These are phyloP conservation scores for Quercus tomentella DNA, from an alignment of 331 rosid genomes.

Conservation along the genomic window DNA sequence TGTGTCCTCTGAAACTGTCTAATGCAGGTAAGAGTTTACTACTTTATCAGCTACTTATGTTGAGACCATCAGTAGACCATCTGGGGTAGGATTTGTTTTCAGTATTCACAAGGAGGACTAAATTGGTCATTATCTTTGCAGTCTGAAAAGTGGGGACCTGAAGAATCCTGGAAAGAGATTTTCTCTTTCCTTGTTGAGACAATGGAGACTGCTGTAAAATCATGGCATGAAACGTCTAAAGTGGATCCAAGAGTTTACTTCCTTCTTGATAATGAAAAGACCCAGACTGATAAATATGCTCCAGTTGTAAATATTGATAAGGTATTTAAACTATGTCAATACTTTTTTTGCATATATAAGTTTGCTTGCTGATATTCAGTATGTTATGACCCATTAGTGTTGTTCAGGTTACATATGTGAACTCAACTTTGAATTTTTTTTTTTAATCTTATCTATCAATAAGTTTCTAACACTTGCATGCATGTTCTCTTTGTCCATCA, in stretches of 20 bases:
- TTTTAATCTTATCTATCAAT: background rate
- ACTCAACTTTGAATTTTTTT: background rate
- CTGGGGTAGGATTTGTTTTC: constrained; percentile 9
- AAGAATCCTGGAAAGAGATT: constrained; percentile 66
- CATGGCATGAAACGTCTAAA: constrained; percentile 81
- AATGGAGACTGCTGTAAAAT: constrained; percentile 86
- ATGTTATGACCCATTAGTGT: background rate
- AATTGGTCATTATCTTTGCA: constrained; percentile 44
- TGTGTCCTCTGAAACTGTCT: background rate
- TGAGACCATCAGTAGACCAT: background rate
- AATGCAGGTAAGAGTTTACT: constrained; percentile 11
- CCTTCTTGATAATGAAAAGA: constrained; percentile 81
- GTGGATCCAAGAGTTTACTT: constrained; percentile 90
- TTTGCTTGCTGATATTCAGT: background rate
- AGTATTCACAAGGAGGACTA: constrained; percentile 27
- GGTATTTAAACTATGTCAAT: constrained; percentile 37
- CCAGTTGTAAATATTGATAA: constrained; percentile 88
- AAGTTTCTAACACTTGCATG: background rate
- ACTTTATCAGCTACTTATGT: constrained; percentile 1
- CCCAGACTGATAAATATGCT: constrained; percentile 83
- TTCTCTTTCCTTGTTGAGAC: constrained; percentile 84
- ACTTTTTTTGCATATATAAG: background rate
- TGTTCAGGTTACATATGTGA: background rate
- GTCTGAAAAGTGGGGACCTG: constrained; percentile 74
- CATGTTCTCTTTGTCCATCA: background rate